Evolutionary conservation across 495 filamentous ascomycete genomes (phyloP).

Genomic region (Penicillium antarcticum): DNA sequence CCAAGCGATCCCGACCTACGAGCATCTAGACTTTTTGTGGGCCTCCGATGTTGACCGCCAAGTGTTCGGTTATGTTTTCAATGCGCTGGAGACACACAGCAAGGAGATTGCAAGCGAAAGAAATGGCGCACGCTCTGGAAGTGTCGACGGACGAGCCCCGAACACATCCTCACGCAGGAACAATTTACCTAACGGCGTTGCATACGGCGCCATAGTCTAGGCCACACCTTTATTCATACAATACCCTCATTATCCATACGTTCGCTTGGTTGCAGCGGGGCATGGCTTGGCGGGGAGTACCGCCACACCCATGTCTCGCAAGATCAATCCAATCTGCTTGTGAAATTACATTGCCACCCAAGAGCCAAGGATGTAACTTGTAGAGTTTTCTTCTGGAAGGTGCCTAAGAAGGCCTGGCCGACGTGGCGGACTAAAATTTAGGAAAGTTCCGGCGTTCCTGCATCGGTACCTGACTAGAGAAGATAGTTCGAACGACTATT

Average conservation of each 20-base stretch:
- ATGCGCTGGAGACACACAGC: constrained; percentile 69
- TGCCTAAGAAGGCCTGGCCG: neutral
- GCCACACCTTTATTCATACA: neutral
- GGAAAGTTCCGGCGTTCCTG: neutral
- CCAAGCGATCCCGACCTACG: constrained; percentile 82
- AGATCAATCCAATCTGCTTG: neutral
- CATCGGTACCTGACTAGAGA: neutral
- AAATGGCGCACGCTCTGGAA: too few relatives aligned
- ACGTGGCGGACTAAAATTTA: neutral
- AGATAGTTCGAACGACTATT: neutral
- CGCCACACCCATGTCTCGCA: neutral
- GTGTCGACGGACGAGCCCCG: neutral
- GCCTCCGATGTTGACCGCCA: constrained; percentile 75
- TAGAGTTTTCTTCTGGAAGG: constrained; percentile 1
- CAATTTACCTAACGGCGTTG: neutral
- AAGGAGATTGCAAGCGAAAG: neutral
- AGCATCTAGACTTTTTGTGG: constrained; percentile 98
- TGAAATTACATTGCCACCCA: neutral
- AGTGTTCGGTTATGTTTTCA: constrained; percentile 87
- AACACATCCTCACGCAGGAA: neutral
- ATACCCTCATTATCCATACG: neutral
- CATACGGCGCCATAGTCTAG: neutral
- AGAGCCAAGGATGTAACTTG: neutral
- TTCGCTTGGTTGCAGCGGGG: neutral
- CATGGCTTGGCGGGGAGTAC: neutral